Evolutionary conservation across 306 rosid species (phyloP), one percentile per base, ranked within the genome.

Genomic region (Vicia villosa): DNA sequence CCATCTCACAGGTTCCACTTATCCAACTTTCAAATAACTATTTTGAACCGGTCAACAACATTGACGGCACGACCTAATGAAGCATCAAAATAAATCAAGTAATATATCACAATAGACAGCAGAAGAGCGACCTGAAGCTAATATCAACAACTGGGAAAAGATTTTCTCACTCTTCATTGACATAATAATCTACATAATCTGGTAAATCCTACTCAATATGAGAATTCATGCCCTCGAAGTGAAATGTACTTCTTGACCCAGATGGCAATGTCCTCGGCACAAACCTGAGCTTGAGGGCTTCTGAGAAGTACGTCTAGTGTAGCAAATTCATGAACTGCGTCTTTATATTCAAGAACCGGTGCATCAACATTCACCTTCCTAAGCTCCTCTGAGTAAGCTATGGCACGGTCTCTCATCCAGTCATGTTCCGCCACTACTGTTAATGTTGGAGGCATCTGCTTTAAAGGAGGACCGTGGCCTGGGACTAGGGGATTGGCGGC

Each of bases 321-420:
- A 10, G 92, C 99, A 57, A 91, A 94, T 79, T 91, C 99, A 68
- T 94, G 97, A 17, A 91, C 99, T 13, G 99, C 90, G 42, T 94
- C 96, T 65, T 91, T 94, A 63, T 94, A 94, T 75, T 90, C 97
- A 21, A 88, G 86, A 68, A 94, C 92, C 5, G 99, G 97, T 11
- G 99, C 86, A 67, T 88, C 97, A 4, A 94, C 96, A 14, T 86
- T 87, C 49, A 86, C 99, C 79, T 88, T 94, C 58, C 99, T 88
- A 46, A 94, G 95, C 77, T 87, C 97, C 86, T 88, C 99, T 2
- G 99, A 85, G 80, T 94, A 94, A 20, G 96, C 99, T 61, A 94
- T 91, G 68, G 99, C 99, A 6, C 97, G 91, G 72, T 94, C 99
- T 82, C 96, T 83, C 99, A 94, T 94, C 97, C 97, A 94, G 68